These are phyloP conservation scores for Iberis pinnata DNA, from an alignment of 345 rosid genomes.

Conservation along the genomic window DNA sequence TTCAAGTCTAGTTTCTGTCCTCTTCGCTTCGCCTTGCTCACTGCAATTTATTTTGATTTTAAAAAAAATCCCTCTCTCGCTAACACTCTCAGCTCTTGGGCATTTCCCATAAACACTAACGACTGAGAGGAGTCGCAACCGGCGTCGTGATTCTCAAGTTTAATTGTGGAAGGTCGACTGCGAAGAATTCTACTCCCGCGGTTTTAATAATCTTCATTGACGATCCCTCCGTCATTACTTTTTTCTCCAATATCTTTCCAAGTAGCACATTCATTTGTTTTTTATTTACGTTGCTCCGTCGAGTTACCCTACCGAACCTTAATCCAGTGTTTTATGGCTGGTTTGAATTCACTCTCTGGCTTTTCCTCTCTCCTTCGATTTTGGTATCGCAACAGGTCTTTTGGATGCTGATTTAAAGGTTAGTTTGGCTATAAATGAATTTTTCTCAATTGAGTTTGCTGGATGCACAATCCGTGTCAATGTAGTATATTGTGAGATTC, in stretches of 20 bases:
- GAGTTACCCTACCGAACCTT: too few relatives aligned
- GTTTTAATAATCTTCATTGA: slow-evolving; percentile 15
- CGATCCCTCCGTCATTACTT: slow-evolving; percentile 22
- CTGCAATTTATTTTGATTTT: slow-evolving; percentile 6
- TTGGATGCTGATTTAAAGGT: too few relatives aligned
- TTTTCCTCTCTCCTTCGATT: too few relatives aligned
- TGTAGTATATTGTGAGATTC: too few relatives aligned
- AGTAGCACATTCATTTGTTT: slow-evolving; percentile 16
- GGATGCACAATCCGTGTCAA: too few relatives aligned
- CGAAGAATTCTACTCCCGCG: slow-evolving; percentile 13
- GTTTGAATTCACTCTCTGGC: too few relatives aligned
- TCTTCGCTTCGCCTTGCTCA: slow-evolving; percentile 14
- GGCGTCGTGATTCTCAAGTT: slow-evolving; percentile 26
- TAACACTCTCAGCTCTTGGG: too few relatives aligned
- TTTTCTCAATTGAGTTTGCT: too few relatives aligned
- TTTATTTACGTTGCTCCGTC: slow-evolving; percentile 1
- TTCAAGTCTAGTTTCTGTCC: too few relatives aligned
- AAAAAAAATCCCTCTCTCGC: too few relatives aligned
- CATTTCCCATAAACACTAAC: slow-evolving; percentile 31
- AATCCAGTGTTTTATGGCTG: slow-evolving; percentile 11
- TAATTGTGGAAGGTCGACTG: slow-evolving; percentile 2
- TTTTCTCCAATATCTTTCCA: not conserved
- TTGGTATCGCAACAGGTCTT: too few relatives aligned
- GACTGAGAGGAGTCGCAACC: slow-evolving; percentile 23
- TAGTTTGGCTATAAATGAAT: too few relatives aligned